Conservation (phyloP, 106 monocot species). For the Iris macrosiphon region DNA sequence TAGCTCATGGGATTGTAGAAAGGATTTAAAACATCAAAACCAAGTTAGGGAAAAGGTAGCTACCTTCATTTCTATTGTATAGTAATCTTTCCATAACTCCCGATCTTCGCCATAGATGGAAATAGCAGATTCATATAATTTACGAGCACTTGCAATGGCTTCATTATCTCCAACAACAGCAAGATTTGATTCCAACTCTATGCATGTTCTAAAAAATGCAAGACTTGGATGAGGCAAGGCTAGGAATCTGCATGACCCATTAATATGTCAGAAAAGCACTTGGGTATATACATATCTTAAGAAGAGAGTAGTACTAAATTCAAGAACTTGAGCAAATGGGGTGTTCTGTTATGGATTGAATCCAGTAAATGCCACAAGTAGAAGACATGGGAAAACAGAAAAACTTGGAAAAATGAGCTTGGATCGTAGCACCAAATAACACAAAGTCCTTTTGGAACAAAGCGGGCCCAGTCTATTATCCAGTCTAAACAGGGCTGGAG, state of each 20-base stretch:
- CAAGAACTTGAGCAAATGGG: no score
- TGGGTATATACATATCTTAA: no score
- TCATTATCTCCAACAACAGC: constrained; percentile 33
- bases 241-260: constrained; percentile 49
- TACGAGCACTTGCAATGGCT: constrained; percentile 44
- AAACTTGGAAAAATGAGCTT: no score
- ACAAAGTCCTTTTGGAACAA: no score
- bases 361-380: no score
- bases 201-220: constrained; percentile 60
- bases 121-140: constrained; percentile 64
- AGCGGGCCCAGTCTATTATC: no score
- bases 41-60: not conserved
- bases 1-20: not conserved
- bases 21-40: not conserved
- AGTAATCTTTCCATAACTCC: constrained; percentile 73
- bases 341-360: no score
- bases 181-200: constrained; percentile 73
- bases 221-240: constrained; percentile 78
- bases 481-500: no score
- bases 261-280: constrained; percentile 1
- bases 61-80: constrained; percentile 66
- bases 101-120: constrained; percentile 31
- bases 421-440: no score
- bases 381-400: no score
- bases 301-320: no score